Evolutionary conservation across 2,329 filamentous ascomycete species (phyloP).

Genomic region (Hypomyces perniciosus): DNA sequence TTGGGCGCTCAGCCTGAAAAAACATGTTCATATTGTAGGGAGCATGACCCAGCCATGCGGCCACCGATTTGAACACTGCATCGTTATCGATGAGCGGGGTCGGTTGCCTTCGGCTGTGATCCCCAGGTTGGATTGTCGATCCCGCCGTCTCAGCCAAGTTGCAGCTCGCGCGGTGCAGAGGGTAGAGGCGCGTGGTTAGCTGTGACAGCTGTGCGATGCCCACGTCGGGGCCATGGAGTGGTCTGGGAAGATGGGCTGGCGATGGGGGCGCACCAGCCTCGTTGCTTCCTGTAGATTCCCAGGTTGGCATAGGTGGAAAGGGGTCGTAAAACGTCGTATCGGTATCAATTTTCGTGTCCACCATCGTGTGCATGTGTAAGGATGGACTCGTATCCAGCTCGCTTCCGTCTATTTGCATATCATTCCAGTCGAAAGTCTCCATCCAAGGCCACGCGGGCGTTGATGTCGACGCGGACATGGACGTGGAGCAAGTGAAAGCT

Average conservation of each 20-base stretch:
- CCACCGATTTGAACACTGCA: not conserved
- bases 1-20: not conserved
- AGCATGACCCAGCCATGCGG: not conserved
- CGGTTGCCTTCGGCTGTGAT: not conserved
- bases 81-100: not conserved
- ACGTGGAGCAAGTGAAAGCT: not conserved
- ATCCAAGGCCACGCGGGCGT: not conserved
- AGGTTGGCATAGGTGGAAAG: too few species aligned
- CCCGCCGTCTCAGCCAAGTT: not conserved
- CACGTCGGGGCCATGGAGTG: not conserved
- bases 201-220: conserved; percentile 1
- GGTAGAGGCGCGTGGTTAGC: not conserved
- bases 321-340: too few species aligned
- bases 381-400: too few species aligned
- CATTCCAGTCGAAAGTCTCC: not conserved
- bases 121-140: not conserved
- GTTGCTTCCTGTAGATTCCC: too few species aligned
- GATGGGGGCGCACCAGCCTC: too few species aligned
- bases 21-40: not conserved
- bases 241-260: too few species aligned
- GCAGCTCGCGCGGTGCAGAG: not conserved
- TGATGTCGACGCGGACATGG: not conserved
- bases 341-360: too few species aligned
- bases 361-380: too few species aligned
- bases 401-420: not conserved